Evolutionary conservation across 73 alveolate species (phyloP).

Genomic region (Urostyla sp.): DNA sequence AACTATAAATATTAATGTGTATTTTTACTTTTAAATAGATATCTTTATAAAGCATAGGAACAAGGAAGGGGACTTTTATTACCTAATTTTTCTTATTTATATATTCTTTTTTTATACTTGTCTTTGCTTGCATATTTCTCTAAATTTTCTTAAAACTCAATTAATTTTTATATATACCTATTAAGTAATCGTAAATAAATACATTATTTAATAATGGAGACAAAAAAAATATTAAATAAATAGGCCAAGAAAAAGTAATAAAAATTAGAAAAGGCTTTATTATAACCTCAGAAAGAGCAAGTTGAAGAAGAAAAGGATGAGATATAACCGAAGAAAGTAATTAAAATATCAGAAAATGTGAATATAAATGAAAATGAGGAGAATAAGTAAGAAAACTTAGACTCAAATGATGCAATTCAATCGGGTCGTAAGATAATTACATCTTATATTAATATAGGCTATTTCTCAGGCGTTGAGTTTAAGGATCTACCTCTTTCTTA

Average conservation of each 20-base stretch:
- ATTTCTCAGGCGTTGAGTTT: conserved; percentile 80
- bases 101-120: too few relatives aligned
- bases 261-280: conserved; percentile 54
- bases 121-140: too few relatives aligned
- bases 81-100: too few relatives aligned
- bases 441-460: conserved; percentile 60
- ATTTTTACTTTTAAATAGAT: too few relatives aligned
- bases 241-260: conserved; percentile 71
- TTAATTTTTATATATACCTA: too few relatives aligned
- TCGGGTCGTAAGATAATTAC: background rate
- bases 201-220: conserved; percentile 70
- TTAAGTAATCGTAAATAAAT: too few relatives aligned
- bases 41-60: too few relatives aligned
- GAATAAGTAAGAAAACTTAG: conserved; percentile 18
- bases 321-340: conserved; percentile 42
- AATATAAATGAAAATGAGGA: conserved; percentile 6
- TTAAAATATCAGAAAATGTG: conserved; percentile 42
- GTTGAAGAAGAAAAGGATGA: conserved; percentile 42
- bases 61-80: too few relatives aligned
- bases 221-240: conserved; percentile 54
- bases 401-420: background rate
- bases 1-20: too few relatives aligned
- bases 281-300: conserved; percentile 38
- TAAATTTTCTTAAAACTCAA: too few relatives aligned
- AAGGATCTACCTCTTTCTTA: conserved; percentile 80